Evolutionary conservation across 306 rosid species (phyloP).

Genomic region (Astragalus membranaceus): DNA sequence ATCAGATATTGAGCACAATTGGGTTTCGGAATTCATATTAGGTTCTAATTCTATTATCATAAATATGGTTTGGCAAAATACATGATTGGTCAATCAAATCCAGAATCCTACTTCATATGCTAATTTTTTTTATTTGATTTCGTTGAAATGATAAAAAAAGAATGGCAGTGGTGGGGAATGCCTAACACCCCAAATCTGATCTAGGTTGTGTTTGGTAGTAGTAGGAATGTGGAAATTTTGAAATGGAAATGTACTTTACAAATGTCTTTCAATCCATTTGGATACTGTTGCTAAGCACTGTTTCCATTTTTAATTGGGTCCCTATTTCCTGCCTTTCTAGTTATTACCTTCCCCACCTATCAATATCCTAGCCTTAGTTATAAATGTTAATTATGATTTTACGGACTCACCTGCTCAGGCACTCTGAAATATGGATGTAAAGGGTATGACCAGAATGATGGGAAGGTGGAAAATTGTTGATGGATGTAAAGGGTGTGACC

Average conservation of each 20-base stretch:
- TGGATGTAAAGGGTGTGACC: neutral
- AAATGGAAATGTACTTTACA: neutral
- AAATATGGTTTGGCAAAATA: neutral
- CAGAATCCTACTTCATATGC: neutral
- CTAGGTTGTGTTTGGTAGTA: neutral
- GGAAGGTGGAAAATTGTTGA: neutral
- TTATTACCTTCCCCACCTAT: neutral
- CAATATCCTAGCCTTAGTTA: neutral
- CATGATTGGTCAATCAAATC: neutral
- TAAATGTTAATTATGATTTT: neutral
- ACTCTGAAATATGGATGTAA: neutral
- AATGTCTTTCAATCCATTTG: neutral
- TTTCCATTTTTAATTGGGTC: neutral
- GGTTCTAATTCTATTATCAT: neutral
- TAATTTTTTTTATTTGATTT: neutral
- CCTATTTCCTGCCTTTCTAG: neutral
- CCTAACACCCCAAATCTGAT: neutral
- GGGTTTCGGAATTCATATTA: neutral
- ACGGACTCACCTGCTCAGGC: neutral
- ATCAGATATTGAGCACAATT: neutral
- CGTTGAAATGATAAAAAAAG: neutral
- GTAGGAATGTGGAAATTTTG: neutral
- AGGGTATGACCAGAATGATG: neutral
- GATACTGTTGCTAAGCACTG: neutral
- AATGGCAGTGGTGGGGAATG: neutral